Base-by-base conservation (phyloP, 352 stramenopile species). In the Globisporangium okanoganense region DNA sequence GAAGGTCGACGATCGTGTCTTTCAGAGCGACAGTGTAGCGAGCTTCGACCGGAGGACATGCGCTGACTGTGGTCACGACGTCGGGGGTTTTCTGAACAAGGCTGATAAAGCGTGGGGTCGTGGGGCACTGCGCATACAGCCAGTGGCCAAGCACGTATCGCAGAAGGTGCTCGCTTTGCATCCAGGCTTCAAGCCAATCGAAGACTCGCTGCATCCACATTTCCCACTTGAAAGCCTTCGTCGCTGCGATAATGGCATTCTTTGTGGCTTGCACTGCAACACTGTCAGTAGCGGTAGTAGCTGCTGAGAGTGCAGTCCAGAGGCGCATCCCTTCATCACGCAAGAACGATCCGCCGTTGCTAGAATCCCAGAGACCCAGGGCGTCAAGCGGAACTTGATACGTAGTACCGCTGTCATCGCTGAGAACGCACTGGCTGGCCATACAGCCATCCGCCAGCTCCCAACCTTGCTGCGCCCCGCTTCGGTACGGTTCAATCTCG, bases 401-500 rank as follows among this genome's bases (percentile, higher is more conserved):
- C 6, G 44, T 27, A 0, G 72, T 85, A 13, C 66, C 64, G 24
- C 72, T 72, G 1, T 68, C 60, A 2, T 62, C 70, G 2, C 71
- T 75, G 14, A 90, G 67, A 0, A 65, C 29, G 22, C 71, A 86
- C 5, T 47, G 58, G 25, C 58, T 57, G 1, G 16, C 18, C 9
- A 45, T 43, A 48, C 77, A 88, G 5, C 80, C 76, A 20, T 27
- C 62, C 6, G 72, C 72, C 0, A 92, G 65, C 43, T 92, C 83
- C 50, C 73, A 70, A 7, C 80, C 83, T 18, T 36, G 56, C 53
- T 92, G 79, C 22, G 61, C 20, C 2, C 61, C 63, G 6, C 60
- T 40, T 25, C 80, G 80, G 65, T 92, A 92, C 0, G 79, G 83
- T 44, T 92, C 83, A 8, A 90, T 71, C 55, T 92, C 79, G 13